Base-by-base conservation (phyloP, 345 rosid species). In the Eucalyptus albens region DNA sequence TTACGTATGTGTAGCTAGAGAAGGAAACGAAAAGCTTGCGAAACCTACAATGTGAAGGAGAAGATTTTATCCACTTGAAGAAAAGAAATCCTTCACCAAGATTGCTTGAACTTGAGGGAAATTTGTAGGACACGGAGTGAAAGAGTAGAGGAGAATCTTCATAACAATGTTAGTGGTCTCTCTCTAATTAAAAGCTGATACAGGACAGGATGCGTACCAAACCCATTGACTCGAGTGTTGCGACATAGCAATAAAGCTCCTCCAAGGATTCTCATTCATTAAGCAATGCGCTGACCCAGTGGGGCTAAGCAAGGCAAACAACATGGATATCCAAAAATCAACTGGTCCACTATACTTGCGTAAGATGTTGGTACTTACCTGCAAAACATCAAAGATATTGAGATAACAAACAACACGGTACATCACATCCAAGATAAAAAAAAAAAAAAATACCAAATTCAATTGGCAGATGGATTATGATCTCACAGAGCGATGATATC, bases 151-250 rank as follows among this genome's bases (percentile, higher is more conserved):
- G 45, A 77, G 26, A 33, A 77, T 77, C 83, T 37, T 77, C 47
- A 21, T 17, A 77, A 77, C 27, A 77, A 40, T 11, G 40, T 31
- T 24, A n/a, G 40, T n/a, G 40, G 77, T n/a, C 22, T 24, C 45
- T 37, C 26, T 11, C 40, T 11, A 11, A 87, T 42, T 86, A 6
- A 50, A 86, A 86, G 49, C 86, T 40, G 50, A 80, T 42, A 31
- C 31, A 77, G 50, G 50, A 44, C 87, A 90, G 60, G 83, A 90
- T 4, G 44, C 94, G 37, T 94, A 97, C 99, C 98, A 97, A 91
- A 97, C 93, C 99, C 99, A 97, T 59, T 97, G 99, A 95, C 98
- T 97, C 7, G 90, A 92, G 92, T 97, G 99, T 77, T 94, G 94
- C n/a, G 97, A 93, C 99, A 97, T 96, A 82, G 99, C 99, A 80